Base-by-base conservation (phyloP, 352 stramenopile species). In the Globisporangium perplexum region DNA sequence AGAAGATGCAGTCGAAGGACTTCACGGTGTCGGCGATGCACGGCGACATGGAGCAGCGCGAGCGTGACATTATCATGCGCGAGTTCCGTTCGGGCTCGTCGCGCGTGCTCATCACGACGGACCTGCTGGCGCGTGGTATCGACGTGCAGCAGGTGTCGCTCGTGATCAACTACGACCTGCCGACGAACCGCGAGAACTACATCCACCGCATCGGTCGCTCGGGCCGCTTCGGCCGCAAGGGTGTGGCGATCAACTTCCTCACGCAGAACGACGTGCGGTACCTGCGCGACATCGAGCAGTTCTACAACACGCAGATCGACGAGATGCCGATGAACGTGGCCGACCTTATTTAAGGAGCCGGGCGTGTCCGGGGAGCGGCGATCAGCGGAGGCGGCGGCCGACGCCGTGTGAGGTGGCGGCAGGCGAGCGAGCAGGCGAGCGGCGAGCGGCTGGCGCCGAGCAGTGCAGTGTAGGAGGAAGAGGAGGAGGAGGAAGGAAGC, bases 11-110 rank as follows among this genome's bases (percentile, higher is more conserved):
- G 77, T 92, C 96, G 64, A 96, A 96, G 69, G 95, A 99, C 71
- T 99, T 99, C 65, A 99, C 97, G 43, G 97, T 99, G 42, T 99
- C 96, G 43, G 95, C 96, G 71, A 99, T 99, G 96, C 98, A 99
- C 83, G 97, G 97, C 73, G 97, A 99, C 76, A 99, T 99, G 97
- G 95, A 98, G 68, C 96, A 99, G 80, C 80, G 91, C 54, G 96
- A 99, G 77, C 96, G 98, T 86, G 96, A 99, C 74, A 97, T 98
- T 62, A 99, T 99, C 77, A 99, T 99, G 97, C 89, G 94, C 55
- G 98, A 99, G 72, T 99, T 99, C 90, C 93, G 97, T 69, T 98
- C 91, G 65, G 98, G 98, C 59, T 98, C 96, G 41, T 98, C 90
- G 45, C 97, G 97, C 80, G 97, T 99, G 53, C 77, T 99, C 53